Evolutionary conservation across 2,329 filamentous ascomycete genomes (phyloP).

Genomic region (Fusarium sp.): DNA sequence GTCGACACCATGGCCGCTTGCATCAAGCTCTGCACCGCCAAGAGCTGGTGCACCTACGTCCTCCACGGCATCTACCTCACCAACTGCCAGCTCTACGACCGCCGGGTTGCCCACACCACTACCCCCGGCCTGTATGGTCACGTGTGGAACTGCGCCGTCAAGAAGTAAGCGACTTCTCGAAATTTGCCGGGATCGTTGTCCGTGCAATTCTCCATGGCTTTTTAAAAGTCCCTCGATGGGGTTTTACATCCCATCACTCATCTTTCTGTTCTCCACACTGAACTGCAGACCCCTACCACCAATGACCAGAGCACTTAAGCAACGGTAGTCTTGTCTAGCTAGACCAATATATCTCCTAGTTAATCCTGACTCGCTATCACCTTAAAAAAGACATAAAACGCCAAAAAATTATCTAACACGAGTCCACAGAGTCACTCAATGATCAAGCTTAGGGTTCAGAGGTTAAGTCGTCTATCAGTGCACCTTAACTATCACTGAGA

Average conservation of each 20-base stretch:
- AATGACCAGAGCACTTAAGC: not conserved
- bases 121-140: not conserved
- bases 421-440: no score
- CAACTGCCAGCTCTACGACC: not conserved
- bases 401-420: no score
- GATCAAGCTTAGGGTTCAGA: no score
- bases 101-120: not conserved
- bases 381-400: not conserved
- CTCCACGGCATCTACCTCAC: not conserved
- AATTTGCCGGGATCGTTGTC: not conserved
- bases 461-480: no score
- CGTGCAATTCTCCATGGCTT: not conserved
- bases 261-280: not conserved
- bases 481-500: no score
- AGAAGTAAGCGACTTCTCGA: not conserved
- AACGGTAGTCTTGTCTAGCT: not conserved
- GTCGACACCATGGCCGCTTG: not conserved
- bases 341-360: not conserved
- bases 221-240: not conserved
- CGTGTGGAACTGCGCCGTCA: not conserved
- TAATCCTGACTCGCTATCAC: not conserved
- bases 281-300: not conserved
- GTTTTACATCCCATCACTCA: not conserved
- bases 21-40: conserved; percentile 1
- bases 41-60: not conserved